Evolutionary conservation across 2,329 filamentous ascomycete genomes (phyloP), one percentile per base, ranked within the genome.

Genomic region (Lomentospora prolificans): DNA sequence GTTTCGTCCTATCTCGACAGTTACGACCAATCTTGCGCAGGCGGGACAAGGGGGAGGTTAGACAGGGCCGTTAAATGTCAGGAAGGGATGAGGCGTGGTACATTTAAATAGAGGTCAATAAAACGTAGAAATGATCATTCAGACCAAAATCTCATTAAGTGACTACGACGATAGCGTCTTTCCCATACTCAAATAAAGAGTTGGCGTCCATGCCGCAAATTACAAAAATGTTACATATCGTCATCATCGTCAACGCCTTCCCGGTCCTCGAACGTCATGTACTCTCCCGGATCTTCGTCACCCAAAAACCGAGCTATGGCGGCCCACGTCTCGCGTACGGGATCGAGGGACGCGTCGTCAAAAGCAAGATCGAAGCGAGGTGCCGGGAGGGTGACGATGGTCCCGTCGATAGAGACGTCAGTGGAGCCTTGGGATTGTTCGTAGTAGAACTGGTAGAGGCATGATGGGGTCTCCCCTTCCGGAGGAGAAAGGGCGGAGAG

Each of bases 261-360:
- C 24, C 89, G 79, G 58, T 94, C 87, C 51, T 85, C 80, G 66
- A 96, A 96, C 19, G 79, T 74, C 80, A 96, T 84, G 63, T 94
- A 96, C 48, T 79, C 69, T 8, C 60, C 62, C 4, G 64, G 67
- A 17, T 72, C 71, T 17, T 74, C 73, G 17, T 72, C 72, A 1
- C 67, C 72, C 3, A 77, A 75, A 1, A 72, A 70, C 8, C 77
- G 80, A 61, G 80, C 73, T 3, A 90, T 75, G 51, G 74, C 71
- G 58, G 79, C 74, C 90, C 91, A 97, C 5, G 84, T 82, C 8
- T 78, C 69, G 58, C 80, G 80, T 2, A 96, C 87, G 25, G 80
- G 69, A 5, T 82, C 78, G 8, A 96, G 69, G 1, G 83, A 72
- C 0, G 71, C 65, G 61, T 96, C 92, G 62, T 90, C 82, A 60